Evolutionary conservation across 805 yeast species (phyloP).

Genomic region (Geotrichum ghanense): DNA sequence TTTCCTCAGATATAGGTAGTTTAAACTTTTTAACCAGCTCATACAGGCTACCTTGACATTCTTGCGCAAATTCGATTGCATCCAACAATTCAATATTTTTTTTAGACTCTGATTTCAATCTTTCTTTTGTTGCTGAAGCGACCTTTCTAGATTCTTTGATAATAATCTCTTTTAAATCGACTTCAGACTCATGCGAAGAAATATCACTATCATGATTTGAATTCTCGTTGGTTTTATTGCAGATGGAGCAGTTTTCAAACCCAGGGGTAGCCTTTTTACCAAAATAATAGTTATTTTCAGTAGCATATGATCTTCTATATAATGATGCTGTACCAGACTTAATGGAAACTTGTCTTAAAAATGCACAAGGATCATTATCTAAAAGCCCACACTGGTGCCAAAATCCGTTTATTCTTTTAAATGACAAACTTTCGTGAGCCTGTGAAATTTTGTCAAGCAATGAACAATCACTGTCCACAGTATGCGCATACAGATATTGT

Average conservation of each 20-base stretch:
- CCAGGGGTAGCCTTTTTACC: neutral
- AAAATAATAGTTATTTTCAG: neutral
- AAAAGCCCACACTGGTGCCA: neutral
- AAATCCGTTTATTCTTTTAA: neutral
- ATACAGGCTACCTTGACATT: neutral
- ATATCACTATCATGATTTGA: neutral
- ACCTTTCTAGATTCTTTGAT: neutral
- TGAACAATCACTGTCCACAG: neutral
- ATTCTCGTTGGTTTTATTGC: neutral
- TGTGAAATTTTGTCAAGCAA: neutral
- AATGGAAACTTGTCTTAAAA: neutral
- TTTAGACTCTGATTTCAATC: neutral
- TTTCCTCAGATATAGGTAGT: neutral
- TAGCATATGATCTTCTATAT: neutral
- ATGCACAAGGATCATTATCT: neutral
- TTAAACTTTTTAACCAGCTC: neutral
- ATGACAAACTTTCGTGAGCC: neutral
- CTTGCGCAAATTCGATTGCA: neutral
- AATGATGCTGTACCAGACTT: neutral
- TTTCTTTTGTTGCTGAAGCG: neutral
- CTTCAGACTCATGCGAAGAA: neutral
- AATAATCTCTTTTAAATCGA: neutral
- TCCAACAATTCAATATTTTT: neutral
- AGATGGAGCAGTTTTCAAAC: neutral
- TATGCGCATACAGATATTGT: neutral